These are phyloP conservation scores for Cinnamomum chago DNA, from an alignment of 164 flowering plant genomes.

Conservation along the genomic window DNA sequence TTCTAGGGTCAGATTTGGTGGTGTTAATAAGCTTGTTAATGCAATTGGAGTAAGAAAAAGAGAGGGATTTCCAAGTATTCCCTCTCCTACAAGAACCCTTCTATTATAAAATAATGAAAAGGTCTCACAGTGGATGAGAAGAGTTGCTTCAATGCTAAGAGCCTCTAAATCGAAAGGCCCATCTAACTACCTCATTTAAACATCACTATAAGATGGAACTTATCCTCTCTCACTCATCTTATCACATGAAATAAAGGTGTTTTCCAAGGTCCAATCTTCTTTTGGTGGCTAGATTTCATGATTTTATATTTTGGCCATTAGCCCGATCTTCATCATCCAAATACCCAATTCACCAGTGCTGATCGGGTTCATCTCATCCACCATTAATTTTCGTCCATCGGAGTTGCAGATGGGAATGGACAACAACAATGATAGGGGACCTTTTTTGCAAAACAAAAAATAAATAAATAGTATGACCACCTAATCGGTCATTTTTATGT, in stretches of 20 bases:
- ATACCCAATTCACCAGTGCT: neutral
- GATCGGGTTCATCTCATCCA: too few species aligned
- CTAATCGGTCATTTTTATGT: too few species aligned
- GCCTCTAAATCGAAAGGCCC: too few species aligned
- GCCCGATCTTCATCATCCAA: neutral
- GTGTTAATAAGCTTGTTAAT: slow-evolving; percentile 81
- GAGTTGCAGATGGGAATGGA: too few species aligned
- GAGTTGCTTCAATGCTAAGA: slow-evolving; percentile 38
- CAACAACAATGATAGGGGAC: too few species aligned
- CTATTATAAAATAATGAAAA: slow-evolving; percentile 24
- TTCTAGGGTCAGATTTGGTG: slow-evolving; percentile 76
- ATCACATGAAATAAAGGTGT: neutral
- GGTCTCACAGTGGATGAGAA: slow-evolving; percentile 93
- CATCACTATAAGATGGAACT: too few species aligned
- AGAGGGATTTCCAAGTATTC: slow-evolving; percentile 20
- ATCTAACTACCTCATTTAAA: too few species aligned
- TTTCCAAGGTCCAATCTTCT: neutral
- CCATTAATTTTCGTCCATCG: too few species aligned
- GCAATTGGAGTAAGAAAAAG: slow-evolving; percentile 22
- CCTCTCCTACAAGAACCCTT: slow-evolving; percentile 45
- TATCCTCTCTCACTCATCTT: neutral
- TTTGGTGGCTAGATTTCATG: neutral
- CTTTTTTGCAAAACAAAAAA: too few species aligned
- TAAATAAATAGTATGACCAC: too few species aligned
- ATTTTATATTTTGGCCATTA: neutral